Conservation (phyloP, 768 basidiomycete genomes). For the Xerocomellus chrysenteron region DNA sequence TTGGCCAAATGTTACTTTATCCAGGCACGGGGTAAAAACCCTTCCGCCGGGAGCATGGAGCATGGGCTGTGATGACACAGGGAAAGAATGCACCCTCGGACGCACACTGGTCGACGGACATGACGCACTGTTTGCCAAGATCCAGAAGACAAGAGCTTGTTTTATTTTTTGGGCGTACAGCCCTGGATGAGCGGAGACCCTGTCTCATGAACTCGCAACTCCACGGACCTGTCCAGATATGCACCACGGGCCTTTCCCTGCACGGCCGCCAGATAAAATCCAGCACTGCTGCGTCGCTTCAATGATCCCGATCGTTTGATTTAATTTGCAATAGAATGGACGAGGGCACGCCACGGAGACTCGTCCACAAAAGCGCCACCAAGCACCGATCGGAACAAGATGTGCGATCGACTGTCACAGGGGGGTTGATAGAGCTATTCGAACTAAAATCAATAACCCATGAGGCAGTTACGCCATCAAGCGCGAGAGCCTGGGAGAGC, state of each 20-base stretch:
- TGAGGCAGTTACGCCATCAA: slow-evolving; percentile 20
- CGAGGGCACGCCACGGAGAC: slow-evolving; percentile 28
- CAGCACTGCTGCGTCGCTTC: slow-evolving; percentile 20
- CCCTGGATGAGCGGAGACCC: slow-evolving; percentile 18
- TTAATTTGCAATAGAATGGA: slow-evolving; percentile 26
- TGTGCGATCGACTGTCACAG: slow-evolving; percentile 19
- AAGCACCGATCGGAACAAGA: slow-evolving; percentile 29
- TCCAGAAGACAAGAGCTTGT: neutral
- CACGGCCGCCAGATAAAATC: slow-evolving; percentile 9
- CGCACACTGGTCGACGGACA: slow-evolving; percentile 13
- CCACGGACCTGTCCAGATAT: slow-evolving; percentile 22
- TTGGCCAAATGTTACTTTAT: neutral
- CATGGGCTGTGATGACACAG: slow-evolving; percentile 11
- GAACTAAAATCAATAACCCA: slow-evolving; percentile 12
- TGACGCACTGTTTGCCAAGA: slow-evolving; percentile 13
- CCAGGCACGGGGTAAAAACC: slow-evolving; percentile 8
- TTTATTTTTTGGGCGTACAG: neutral
- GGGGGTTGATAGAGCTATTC: slow-evolving; percentile 1
- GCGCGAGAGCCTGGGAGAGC: slow-evolving; percentile 5
- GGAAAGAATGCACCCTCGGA: slow-evolving; percentile 8
- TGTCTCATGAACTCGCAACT: slow-evolving; percentile 13
- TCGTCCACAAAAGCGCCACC: slow-evolving; percentile 16
- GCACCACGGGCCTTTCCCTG: slow-evolving; percentile 20
- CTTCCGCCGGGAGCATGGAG: neutral
- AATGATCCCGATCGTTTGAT: slow-evolving; percentile 12